Conservation (phyloP, 192 early-diverging fungal genomes). For the Obelidium mucronatum region DNA sequence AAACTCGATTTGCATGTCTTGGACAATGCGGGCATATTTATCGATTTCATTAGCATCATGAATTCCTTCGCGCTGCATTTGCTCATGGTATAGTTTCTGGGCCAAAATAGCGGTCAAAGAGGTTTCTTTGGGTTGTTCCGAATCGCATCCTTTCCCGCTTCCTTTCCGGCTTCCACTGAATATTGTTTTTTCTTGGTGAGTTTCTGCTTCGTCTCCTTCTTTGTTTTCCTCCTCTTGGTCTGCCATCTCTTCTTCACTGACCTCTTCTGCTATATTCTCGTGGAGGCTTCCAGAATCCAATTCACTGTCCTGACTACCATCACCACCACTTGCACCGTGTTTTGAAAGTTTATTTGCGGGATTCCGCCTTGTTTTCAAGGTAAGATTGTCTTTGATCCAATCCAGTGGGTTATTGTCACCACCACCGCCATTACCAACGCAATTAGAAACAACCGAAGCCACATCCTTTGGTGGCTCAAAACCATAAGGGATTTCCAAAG, state of each 20-base stretch:
- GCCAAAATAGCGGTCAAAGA: background rate
- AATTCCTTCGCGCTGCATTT: background rate
- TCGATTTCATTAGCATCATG: background rate
- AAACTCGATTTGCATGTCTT: too few species aligned
- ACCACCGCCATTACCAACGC: too few species aligned
- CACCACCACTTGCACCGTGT: too few species aligned
- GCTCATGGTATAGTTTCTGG: background rate
- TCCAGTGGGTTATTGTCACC: too few species aligned
- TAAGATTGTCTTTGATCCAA: too few species aligned
- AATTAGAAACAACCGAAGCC: too few species aligned
- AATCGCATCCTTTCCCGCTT: too few species aligned
- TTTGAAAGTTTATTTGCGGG: too few species aligned
- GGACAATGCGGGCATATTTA: background rate
- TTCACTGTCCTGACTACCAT: background rate
- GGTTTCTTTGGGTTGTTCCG: too few species aligned
- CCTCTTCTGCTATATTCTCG: background rate
- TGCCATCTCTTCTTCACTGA: background rate
- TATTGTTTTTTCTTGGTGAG: background rate
- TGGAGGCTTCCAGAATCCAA: too few species aligned
- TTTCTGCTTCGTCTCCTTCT: background rate
- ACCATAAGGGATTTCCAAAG: slow-evolving; percentile 76
- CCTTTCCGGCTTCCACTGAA: too few species aligned
- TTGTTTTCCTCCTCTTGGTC: background rate
- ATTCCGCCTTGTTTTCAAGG: too few species aligned
- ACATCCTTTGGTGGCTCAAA: slow-evolving; percentile 55